phyloP scores from a whole-genome alignment of 1,284 basidiomycete genomes.

The Fomes fomentarius region DNA sequence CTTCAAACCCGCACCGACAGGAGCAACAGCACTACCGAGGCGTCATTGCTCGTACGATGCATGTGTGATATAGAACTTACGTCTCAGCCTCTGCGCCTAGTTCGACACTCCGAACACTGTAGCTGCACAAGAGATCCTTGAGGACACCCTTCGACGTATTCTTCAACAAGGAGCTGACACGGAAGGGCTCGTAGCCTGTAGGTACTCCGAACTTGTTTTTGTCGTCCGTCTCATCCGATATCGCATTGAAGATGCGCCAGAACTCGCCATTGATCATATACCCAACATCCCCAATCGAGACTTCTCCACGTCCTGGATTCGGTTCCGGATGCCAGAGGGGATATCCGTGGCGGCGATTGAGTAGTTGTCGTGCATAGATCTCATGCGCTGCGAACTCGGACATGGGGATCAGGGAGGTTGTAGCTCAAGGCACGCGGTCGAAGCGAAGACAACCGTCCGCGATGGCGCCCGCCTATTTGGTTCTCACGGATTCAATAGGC shows the following conservation, averaged over 20 bases:
- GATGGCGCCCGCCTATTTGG: too few relatives aligned
- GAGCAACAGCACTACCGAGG: slow-evolving; percentile 2
- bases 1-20: slow-evolving; percentile 13
- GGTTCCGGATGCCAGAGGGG: slow-evolving; percentile 30
- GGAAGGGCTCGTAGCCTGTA: slow-evolving; percentile 17
- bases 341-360: slow-evolving; percentile 19
- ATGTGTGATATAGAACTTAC: too few relatives aligned
- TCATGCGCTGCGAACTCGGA: slow-evolving; percentile 1
- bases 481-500: too few relatives aligned
- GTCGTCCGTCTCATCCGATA: slow-evolving; percentile 15
- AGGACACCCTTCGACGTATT: slow-evolving; percentile 3
- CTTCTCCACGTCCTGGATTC: slow-evolving; percentile 11
- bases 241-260: slow-evolving; percentile 36
- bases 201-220: slow-evolving; percentile 25
- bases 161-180: neutral
- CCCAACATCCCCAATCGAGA: slow-evolving; percentile 37
- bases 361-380: slow-evolving; percentile 23
- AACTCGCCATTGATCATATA: slow-evolving; percentile 31
- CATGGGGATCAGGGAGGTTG: neutral
- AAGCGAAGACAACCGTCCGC: too few relatives aligned
- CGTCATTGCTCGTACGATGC: too few relatives aligned
- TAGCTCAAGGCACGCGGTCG: too few relatives aligned
- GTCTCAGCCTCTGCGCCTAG: slow-evolving; percentile 1
- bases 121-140: slow-evolving; percentile 7
- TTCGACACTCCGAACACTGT: slow-evolving; percentile 5